These are phyloP conservation scores for Punica granatum DNA, from an alignment of 345 rosid species.

Conservation along the genomic window DNA sequence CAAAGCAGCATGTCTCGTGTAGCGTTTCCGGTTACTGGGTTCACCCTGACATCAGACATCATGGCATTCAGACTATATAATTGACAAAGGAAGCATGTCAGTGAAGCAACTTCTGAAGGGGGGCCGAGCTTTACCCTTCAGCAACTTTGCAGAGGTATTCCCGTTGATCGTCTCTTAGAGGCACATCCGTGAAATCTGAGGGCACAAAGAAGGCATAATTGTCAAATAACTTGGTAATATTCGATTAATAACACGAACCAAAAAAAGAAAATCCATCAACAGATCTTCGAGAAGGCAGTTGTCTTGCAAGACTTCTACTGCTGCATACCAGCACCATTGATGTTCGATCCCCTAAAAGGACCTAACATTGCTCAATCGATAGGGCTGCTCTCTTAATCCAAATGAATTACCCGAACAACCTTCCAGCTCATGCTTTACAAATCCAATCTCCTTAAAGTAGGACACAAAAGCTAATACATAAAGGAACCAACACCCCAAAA, in stretches of 20 bases:
- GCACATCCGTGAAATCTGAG: constrained; percentile 93
- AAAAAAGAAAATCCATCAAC: neutral
- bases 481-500: no score
- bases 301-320: neutral
- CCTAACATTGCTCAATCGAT: constrained; percentile 83
- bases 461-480: no score
- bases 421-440: no score
- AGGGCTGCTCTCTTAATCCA: no score
- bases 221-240: neutral
- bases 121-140: constrained; percentile 50
- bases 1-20: constrained; percentile 80
- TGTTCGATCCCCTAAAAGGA: constrained; percentile 79
- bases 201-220: neutral
- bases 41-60: constrained; percentile 37
- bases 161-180: constrained; percentile 82
- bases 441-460: no score
- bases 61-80: neutral
- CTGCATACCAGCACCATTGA: constrained; percentile 83
- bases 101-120: neutral
- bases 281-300: neutral
- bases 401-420: no score
- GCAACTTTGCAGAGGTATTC: constrained; percentile 82
- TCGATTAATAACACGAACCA: neutral
- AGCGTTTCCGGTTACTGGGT: constrained; percentile 65
- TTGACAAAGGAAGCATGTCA: neutral